Evolutionary conservation across 139 green algal genomes (phyloP), one percentile per base, ranked within the genome.

Genomic region (Zygnema circumcarinatum): DNA sequence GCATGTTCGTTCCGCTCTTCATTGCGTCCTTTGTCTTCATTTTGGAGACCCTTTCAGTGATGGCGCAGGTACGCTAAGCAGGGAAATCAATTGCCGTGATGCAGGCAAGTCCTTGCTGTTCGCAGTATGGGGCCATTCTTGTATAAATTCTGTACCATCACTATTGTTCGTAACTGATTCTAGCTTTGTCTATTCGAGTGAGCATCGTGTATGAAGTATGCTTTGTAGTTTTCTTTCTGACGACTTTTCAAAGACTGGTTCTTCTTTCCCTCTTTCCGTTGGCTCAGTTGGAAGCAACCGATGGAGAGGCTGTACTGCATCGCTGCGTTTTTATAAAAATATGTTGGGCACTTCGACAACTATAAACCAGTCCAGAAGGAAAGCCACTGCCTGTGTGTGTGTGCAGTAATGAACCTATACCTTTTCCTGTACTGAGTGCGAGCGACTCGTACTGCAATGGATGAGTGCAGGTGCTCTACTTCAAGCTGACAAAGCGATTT

Each of bases 391-490:
- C 25, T 29, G 54, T 72, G 54, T 72, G 54, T 29, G 54, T 29
- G 54, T 72, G 54, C 54, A 72, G 25, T 25, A 25, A 72, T 29
- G 54, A 25, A 72, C 54, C 25, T 72, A 29, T 72, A 72, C 54
- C 25, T 72, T 25, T 29, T 72, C 29, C 25, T 72, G 54, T 29
- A 72, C 54, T 25, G 54, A 25, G 29, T 72, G 54, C 54, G 54
- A 25, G 54, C 54, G 54, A 25, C 29, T 72, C 25, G n/a, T n/a
- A n/a, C n/a, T n/a, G n/a, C n/a, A n/a, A n/a, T n/a, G n/a, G n/a
- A n/a, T n/a, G n/a, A n/a, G 2, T 76, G 38, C 92, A 94, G 88
- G 76, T 94, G 42, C 47, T 11, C 0, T 93, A 88, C 41, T 94
- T 88, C 79, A 90, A 92, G 83, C 33, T 31, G 3, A 94, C 92